Evolutionary conservation across 2,329 filamentous ascomycete genomes (phyloP).

Genomic region (Cordyceps javanica): DNA sequence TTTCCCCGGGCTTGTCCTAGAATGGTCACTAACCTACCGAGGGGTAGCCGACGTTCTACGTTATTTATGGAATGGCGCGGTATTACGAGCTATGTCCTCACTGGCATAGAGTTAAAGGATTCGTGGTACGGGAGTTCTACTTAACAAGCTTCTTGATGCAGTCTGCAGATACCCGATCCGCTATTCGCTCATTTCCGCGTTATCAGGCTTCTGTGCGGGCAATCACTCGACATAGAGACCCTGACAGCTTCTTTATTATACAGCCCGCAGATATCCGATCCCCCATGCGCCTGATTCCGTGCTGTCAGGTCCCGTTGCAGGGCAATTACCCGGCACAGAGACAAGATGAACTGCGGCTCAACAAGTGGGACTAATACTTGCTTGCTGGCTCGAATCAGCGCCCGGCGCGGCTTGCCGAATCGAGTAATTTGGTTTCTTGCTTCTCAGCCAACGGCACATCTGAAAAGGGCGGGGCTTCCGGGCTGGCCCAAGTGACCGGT

Average conservation of each 20-base stretch:
- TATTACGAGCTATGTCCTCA: neutral
- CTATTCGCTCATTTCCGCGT: neutral
- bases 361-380: neutral
- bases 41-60: too few relatives aligned
- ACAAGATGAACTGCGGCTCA: neutral
- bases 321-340: neutral
- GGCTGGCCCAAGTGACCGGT: too few relatives aligned
- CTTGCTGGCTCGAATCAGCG: neutral
- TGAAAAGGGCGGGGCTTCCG: neutral
- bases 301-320: neutral
- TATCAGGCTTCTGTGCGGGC: neutral
- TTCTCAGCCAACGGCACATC: too few relatives aligned
- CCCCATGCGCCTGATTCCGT: neutral
- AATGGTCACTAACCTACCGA: too few relatives aligned
- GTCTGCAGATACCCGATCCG: neutral
- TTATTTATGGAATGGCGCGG: too few relatives aligned
- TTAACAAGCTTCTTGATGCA: neutral
- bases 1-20: too few relatives aligned
- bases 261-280: neutral
- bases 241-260: too few relatives aligned
- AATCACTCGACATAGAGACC: neutral
- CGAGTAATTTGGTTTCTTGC: neutral
- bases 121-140: neutral
- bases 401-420: neutral
- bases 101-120: neutral